A percentile compares a stretch with the other conserved stretches of the same genome.
phyloP scores from a whole-genome alignment of 805 yeast genomes.

The Pichia kluyveri region DNA sequence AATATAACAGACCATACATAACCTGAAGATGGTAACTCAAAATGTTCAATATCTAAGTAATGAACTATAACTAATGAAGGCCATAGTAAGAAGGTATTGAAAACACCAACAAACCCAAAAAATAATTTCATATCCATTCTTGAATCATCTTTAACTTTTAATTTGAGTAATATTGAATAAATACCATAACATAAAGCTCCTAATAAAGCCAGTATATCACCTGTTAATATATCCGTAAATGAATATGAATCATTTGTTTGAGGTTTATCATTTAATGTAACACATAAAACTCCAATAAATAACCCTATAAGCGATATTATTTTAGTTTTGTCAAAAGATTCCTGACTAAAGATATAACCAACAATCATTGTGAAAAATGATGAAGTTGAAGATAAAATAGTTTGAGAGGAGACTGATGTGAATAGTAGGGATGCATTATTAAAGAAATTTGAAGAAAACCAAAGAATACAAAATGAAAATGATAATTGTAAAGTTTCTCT shows the following conservation, averaged over 20 bases:
- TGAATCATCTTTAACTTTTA: constrained; percentile 62
- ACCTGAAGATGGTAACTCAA: constrained; percentile 56
- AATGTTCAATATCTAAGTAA: constrained; percentile 52
- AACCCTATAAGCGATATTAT: constrained; percentile 62
- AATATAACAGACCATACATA: constrained; percentile 45
- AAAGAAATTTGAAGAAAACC: constrained; percentile 86
- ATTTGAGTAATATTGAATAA: constrained; percentile 77
- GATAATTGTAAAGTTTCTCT: constrained; percentile 67
- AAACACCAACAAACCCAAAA: constrained; percentile 91
- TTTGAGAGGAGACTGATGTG: constrained; percentile 91
- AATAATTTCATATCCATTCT: constrained; percentile 77
- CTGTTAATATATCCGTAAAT: constrained; percentile 33
- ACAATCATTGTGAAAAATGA: constrained; percentile 85
- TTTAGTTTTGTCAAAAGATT: constrained; percentile 55
- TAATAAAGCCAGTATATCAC: constrained; percentile 69
- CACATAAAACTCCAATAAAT: constrained; percentile 69
- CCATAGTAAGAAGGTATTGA: constrained; percentile 70
- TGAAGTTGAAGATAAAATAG: constrained; percentile 85
- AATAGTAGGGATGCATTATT: constrained; percentile 82
- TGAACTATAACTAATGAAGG: constrained; percentile 68
- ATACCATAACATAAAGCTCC: constrained; percentile 91
- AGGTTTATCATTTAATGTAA: constrained; percentile 56
- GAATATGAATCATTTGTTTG: constrained; percentile 24
- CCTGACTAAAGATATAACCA: constrained; percentile 68
- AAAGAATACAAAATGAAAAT: constrained; percentile 72